Evolutionary conservation across 1,139 yeast species (phyloP).

Genomic region (Nakaseomyces glabratus): DNA sequence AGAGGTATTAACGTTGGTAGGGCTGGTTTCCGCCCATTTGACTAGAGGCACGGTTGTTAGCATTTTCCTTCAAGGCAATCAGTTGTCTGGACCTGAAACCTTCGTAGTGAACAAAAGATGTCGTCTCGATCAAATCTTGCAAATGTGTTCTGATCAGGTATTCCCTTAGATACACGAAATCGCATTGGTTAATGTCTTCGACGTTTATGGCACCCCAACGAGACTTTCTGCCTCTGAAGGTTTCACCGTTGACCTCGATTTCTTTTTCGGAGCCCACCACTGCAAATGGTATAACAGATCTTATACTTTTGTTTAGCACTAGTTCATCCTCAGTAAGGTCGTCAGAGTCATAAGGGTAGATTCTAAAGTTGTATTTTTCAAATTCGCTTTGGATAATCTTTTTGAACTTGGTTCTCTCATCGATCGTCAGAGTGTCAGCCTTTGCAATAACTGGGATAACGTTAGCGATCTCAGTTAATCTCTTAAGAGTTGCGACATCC

Average conservation of each 20-base stretch:
- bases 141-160: slow-evolving; percentile 91
- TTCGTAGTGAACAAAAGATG: slow-evolving; percentile 84
- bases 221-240: slow-evolving; percentile 82
- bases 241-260: slow-evolving; percentile 63
- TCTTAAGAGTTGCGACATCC: slow-evolving; percentile 76
- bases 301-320: slow-evolving; percentile 67
- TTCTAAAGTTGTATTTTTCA: slow-evolving; percentile 57
- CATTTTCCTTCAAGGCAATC: slow-evolving; percentile 86
- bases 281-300: slow-evolving; percentile 85
- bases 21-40: slow-evolving; percentile 11
- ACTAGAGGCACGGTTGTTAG: slow-evolving; percentile 32
- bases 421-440: slow-evolving; percentile 78
- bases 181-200: slow-evolving; percentile 92
- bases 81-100: slow-evolving; percentile 88
- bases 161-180: slow-evolving; percentile 86
- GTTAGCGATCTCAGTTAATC: slow-evolving; percentile 81
- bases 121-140: slow-evolving; percentile 92
- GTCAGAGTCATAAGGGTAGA: slow-evolving; percentile 80
- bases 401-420: slow-evolving; percentile 75
- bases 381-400: slow-evolving; percentile 70
- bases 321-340: slow-evolving; percentile 71
- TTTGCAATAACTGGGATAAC: slow-evolving; percentile 95
- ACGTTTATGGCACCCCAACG: slow-evolving; percentile 89
- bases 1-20: slow-evolving; percentile 14
- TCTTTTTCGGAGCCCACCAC: slow-evolving; percentile 86